Evolutionary conservation across 164 flowering plant species (phyloP), one percentile per base, ranked within the genome.

Genomic region (Aristolochia fimbriata): DNA sequence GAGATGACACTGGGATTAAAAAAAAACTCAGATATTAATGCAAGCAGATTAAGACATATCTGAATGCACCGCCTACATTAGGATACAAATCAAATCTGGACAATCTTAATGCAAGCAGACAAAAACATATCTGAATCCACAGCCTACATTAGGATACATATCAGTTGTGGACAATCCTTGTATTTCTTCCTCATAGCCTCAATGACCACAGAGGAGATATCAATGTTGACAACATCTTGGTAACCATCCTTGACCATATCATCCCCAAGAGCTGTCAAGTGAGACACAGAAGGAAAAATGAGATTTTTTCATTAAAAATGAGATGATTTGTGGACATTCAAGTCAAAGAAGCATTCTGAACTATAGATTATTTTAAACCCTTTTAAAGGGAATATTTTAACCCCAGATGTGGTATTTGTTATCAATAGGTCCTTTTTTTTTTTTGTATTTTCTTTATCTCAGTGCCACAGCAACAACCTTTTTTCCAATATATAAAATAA

Each of bases 181-280:
- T 78, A 83, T 62, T 83, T 85, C 61, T 61, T 77, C 55, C 73
- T 72, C 95, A 91, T 91, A 62, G 83, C 87, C 57, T 84, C 81
- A 68, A 87, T 80, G 49, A 81, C 97, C 23, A 91, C 89, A 27
- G 86, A 74, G 9, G 97, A 87, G 56, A 87, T 86, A 68, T 91
- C 93, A 60, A 87, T 67, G 68, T 80, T 91, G 60, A 86, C 77
- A 41, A 91, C 77, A 48, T 87, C 83, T 71, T 62, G 59, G 62
- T 81, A 91, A 13, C 95, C 95, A 73, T 87, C 93, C 50, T 83
- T 76, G 12, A 71, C 85, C 97, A 91, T 78, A 47, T 76, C 87
- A 66, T 85, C 85, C 56, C 97, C 83, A 55, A 90, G 75, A 0
- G 78, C 94, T 90, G 81, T 52, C 49, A 60, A 37, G 43, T 37